These are phyloP conservation scores for Sporothrix inflata DNA, from an alignment of 2,329 filamentous ascomycete genomes.

Conservation along the genomic window DNA sequence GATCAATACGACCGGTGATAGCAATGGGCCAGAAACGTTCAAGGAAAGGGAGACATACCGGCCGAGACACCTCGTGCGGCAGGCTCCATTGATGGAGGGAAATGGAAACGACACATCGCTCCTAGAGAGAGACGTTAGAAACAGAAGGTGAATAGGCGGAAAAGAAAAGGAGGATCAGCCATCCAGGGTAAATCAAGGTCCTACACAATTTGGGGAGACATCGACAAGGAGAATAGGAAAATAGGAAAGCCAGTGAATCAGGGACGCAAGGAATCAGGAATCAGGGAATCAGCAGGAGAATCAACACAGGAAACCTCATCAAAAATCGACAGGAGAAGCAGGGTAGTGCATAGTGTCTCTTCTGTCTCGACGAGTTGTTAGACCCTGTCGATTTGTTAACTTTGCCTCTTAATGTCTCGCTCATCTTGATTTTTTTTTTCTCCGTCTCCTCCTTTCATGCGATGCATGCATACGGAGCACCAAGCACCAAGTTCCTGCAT, in stretches of 20 bases:
- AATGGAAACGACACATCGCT: not conserved
- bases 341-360: not conserved
- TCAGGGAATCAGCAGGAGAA: not conserved
- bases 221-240: slow-evolving; percentile 12
- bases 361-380: not conserved
- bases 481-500: slow-evolving; percentile 7
- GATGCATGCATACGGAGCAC: slow-evolving; percentile 1
- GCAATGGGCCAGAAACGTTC: not conserved
- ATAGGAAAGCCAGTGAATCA: not conserved
- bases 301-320: not conserved
- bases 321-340: not conserved
- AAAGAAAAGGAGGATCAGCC: slow-evolving; percentile 10
- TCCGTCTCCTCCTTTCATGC: slow-evolving; percentile 2
- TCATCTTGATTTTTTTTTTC: slow-evolving; percentile 15
- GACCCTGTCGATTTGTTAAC: not conserved
- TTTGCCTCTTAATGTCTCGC: slow-evolving; percentile 13
- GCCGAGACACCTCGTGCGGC: slow-evolving; percentile 19
- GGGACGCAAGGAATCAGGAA: not conserved
- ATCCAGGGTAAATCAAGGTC: slow-evolving; percentile 8
- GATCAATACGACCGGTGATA: not conserved
- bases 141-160: not conserved
- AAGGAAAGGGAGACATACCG: slow-evolving; percentile 1
- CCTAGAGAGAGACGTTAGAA: not conserved
- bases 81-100: slow-evolving; percentile 10
- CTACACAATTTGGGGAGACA: not conserved